phyloP scores from a whole-genome alignment of 2,329 filamentous ascomycete genomes.

The Chaetomiaceae sp. region DNA sequence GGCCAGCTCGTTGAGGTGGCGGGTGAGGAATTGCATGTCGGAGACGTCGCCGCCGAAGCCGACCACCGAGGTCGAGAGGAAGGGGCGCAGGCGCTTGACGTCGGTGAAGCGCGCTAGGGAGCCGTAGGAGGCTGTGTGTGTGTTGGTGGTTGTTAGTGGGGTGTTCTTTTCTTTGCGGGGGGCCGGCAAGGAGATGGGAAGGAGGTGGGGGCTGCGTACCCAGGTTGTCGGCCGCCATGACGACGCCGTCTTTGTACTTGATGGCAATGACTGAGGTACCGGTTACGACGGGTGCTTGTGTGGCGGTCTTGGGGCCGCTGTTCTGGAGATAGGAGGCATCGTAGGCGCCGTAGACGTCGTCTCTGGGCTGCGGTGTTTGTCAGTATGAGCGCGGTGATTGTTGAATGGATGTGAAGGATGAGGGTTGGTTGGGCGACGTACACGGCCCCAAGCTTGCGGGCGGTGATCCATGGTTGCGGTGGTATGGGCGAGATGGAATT shows the following conservation, averaged over 20 bases:
- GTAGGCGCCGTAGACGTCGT: constrained; percentile 95
- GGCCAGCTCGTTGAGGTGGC: constrained; percentile 79
- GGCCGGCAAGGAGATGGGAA: constrained; percentile 5
- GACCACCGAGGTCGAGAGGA: constrained; percentile 77
- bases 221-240: constrained; percentile 94
- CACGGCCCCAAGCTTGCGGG: constrained; percentile 68
- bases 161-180: no score
- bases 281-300: constrained; percentile 88
- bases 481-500: not conserved
- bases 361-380: constrained; percentile 95
- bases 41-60: constrained; percentile 96
- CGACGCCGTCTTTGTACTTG: constrained; percentile 94
- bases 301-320: constrained; percentile 72
- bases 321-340: constrained; percentile 77
- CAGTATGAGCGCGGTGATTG: no score
- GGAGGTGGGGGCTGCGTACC: constrained; percentile 49
- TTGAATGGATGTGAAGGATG: no score
- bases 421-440: constrained; percentile 38
- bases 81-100: constrained; percentile 88
- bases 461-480: constrained; percentile 59
- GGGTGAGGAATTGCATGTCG: constrained; percentile 98
- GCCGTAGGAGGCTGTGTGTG: constrained; percentile 82
- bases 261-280: constrained; percentile 92
- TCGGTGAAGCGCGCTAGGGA: constrained; percentile 95
- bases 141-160: not conserved